A percentile compares a stretch with the other conserved stretches of the same genome.
These are phyloP conservation scores for Kalmusia sp. DNA, from an alignment of 2,329 filamentous ascomycete species.

Conservation along the genomic window DNA sequence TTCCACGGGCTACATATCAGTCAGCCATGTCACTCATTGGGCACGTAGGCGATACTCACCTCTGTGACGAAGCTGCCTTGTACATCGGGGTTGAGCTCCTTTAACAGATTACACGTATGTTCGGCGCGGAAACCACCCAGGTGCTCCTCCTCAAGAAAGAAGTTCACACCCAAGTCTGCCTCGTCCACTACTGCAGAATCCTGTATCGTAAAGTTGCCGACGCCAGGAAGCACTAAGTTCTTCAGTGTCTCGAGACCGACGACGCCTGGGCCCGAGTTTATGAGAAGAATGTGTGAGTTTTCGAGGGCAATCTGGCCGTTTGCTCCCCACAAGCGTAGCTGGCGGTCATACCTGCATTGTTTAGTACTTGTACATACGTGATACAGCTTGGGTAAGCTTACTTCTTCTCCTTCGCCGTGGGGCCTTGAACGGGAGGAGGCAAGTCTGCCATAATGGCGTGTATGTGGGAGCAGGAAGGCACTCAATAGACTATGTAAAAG, in stretches of 20 bases:
- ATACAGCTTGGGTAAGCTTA: conserved; percentile 19
- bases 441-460: conserved; percentile 41
- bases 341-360: conserved; percentile 79
- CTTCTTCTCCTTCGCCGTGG: conserved; percentile 60
- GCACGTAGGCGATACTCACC: conserved; percentile 49
- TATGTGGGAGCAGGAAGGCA: background rate
- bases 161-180: conserved; percentile 91
- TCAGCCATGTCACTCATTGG: conserved; percentile 13
- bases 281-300: conserved; percentile 85
- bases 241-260: conserved; percentile 92
- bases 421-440: conserved; percentile 50
- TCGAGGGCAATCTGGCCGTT: conserved; percentile 90
- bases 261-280: conserved; percentile 87
- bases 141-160: conserved; percentile 85
- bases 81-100: conserved; percentile 93
- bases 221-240: conserved; percentile 92
- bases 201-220: conserved; percentile 90
- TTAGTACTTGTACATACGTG: conserved; percentile 28
- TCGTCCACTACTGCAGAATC: conserved; percentile 81
- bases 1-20: conserved; percentile 48
- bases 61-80: conserved; percentile 72
- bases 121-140: conserved; percentile 80
- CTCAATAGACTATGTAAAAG: too few relatives aligned
- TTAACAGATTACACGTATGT: conserved; percentile 76
- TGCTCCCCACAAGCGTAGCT: conserved; percentile 93